Percentiles rank a stretch among this genome's conserved stretches.
Conservation (phyloP, 257 asterid genomes). For the Lantana camara region DNA sequence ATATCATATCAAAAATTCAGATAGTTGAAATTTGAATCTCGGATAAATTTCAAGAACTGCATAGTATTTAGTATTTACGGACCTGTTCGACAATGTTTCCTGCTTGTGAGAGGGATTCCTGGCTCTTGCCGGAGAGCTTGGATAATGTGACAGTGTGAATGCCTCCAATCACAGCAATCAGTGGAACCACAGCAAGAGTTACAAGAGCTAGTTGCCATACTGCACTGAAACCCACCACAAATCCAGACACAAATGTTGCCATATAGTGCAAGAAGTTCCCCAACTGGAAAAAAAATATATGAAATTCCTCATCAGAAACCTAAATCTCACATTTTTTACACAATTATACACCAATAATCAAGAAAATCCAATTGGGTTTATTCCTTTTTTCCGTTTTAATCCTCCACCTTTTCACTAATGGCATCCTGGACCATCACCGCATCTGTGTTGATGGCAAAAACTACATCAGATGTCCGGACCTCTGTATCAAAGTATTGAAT, state of each 20-base stretch:
- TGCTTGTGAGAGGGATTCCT: constrained; percentile 74
- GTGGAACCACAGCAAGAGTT: constrained; percentile 81
- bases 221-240: constrained; percentile 86
- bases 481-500: constrained; percentile 76
- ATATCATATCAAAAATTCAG: constrained; percentile 25
- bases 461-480: constrained; percentile 78
- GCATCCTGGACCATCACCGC: constrained; percentile 87
- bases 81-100: constrained; percentile 84
- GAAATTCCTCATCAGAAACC: constrained; percentile 15
- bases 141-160: constrained; percentile 57
- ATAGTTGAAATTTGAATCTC: background rate
- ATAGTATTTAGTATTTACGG: background rate
- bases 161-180: constrained; percentile 73
- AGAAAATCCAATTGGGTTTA: background rate
- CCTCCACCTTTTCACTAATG: constrained; percentile 76
- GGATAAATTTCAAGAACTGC: background rate
- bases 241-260: constrained; percentile 83
- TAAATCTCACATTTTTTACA: background rate
- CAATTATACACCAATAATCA: background rate
- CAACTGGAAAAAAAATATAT: constrained; percentile 46
- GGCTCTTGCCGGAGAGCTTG: constrained; percentile 65
- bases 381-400: background rate
- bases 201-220: constrained; percentile 82
- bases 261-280: constrained; percentile 84
- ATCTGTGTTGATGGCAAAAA: constrained; percentile 74